These are phyloP conservation scores for Aspergillus caelatus DNA, from an alignment of 2,329 filamentous ascomycete species.

Conservation along the genomic window DNA sequence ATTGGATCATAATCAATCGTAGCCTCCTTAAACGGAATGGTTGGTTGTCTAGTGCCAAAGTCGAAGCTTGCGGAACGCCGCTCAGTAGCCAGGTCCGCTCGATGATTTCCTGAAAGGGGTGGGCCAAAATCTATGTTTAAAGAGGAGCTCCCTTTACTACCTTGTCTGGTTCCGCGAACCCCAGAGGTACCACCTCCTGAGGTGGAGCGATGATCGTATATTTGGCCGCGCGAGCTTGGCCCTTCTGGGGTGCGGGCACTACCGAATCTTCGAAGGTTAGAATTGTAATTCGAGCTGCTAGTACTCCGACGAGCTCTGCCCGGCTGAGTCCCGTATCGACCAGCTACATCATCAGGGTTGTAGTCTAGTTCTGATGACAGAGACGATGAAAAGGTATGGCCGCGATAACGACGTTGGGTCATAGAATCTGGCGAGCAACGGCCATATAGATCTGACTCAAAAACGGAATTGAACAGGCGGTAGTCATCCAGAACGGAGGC, in stretches of 20 bases:
- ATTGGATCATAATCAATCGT: slow-evolving; percentile 25
- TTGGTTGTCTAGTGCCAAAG: slow-evolving; percentile 41
- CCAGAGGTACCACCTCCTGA: slow-evolving; percentile 25
- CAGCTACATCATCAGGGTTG: slow-evolving; percentile 39
- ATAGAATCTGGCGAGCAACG: slow-evolving; percentile 33
- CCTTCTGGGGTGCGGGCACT: slow-evolving; percentile 57
- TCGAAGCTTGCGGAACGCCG: slow-evolving; percentile 51
- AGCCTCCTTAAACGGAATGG: slow-evolving; percentile 26
- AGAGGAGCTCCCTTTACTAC: slow-evolving; percentile 74
- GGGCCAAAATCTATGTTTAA: slow-evolving; percentile 75
- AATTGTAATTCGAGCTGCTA: slow-evolving; percentile 73
- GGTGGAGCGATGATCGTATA: slow-evolving; percentile 36
- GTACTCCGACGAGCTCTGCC: slow-evolving; percentile 70
- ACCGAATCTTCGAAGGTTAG: slow-evolving; percentile 63
- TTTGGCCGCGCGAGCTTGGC: slow-evolving; percentile 40
- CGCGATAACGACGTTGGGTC: slow-evolving; percentile 50
- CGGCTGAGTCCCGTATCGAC: slow-evolving; percentile 45
- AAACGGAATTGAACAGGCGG: slow-evolving; percentile 43
- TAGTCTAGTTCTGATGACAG: slow-evolving; percentile 60
- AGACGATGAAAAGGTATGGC: slow-evolving; percentile 64
- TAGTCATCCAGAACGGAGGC: slow-evolving; percentile 41
- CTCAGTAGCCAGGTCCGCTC: slow-evolving; percentile 34
- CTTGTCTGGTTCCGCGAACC: slow-evolving; percentile 53
- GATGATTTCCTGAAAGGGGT: slow-evolving; percentile 35
- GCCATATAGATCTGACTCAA: slow-evolving; percentile 42